Base-by-base conservation (phyloP, 495 filamentous ascomycete species). In the Aspergillus ostianus region DNA sequence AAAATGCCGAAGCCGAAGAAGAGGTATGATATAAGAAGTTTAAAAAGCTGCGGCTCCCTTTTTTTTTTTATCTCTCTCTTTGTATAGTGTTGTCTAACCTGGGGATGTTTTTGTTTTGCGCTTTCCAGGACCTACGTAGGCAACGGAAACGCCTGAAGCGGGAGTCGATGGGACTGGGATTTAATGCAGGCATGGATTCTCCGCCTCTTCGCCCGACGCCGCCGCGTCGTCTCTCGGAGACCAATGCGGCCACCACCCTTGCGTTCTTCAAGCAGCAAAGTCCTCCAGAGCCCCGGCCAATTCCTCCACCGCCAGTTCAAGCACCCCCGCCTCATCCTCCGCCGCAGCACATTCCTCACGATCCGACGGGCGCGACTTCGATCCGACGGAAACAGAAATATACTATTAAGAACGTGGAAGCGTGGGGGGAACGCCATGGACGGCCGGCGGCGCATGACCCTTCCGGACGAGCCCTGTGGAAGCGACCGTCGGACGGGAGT, bases 241-340 rank as follows among this genome's bases (percentile, higher is more conserved):
- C 77, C 51, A 80, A 75, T 59, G 77, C 77, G 23, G 77, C 77
- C n/a, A 80, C 77, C 8, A 80, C 77, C n/a, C 62, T 80, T 49
- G 77, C 77, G n/a, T 80, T 79, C 53, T 77, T 80, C 67, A 78
- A 80, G 57, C 77, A 80, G 57, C 77, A 80, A 56, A 76, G 67
- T n/a, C 76, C 77, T 7, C 76, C 73, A n/a, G 77, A 80, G 56
- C 76, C 76, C 46, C 77, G 75, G 48, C 70, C 66, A 32, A 69
- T 72, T 47, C 70, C 72, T 21, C 72, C 72, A 47, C 67, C 68
- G 41, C 65, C 70, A 60, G 66, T 71, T 23, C 72, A 74, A 53
- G 55, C 62, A 18, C 67, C 66, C 5, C 61, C 60, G 19, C 68
- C 58, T 51, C 65, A 69, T 55, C 66, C 55, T 4, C 64, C 64